These are phyloP conservation scores for Microascus cirrosus DNA, from an alignment of 2,329 filamentous ascomycete genomes.

Conservation along the genomic window DNA sequence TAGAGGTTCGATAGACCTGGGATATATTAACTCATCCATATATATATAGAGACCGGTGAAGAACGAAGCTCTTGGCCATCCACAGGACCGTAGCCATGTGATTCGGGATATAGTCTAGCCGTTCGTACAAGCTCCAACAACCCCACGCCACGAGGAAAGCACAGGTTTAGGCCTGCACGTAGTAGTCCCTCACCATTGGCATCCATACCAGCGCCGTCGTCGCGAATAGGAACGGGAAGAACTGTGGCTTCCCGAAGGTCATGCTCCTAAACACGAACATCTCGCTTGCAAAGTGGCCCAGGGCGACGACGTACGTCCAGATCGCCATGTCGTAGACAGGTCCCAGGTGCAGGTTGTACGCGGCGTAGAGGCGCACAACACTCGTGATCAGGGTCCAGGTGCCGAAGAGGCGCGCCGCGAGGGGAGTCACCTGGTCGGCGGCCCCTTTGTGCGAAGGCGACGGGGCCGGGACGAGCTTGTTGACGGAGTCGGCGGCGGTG, in stretches of 20 bases:
- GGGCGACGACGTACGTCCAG: conserved; percentile 71
- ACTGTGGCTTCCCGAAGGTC: conserved; percentile 45
- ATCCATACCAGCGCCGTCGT: conserved; percentile 47
- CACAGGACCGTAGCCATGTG: background rate
- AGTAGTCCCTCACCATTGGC: conserved; percentile 56
- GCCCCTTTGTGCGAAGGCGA: conserved; percentile 29
- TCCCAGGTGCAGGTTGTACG: conserved; percentile 65
- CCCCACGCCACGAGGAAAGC: background rate
- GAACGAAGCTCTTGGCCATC: background rate
- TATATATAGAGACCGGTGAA: background rate
- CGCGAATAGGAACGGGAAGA: conserved; percentile 43
- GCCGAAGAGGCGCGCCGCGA: conserved; percentile 71
- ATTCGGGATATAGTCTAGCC: background rate
- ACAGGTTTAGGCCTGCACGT: conserved; percentile 37
- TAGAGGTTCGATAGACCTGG: conserved; percentile 15
- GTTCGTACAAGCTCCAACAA: background rate
- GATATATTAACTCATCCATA: no score
- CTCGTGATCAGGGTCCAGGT: conserved; percentile 77
- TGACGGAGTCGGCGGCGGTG: conserved; percentile 40
- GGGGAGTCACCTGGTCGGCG: conserved; percentile 55
- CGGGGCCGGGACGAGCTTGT: conserved; percentile 37
- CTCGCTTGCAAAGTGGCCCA: conserved; percentile 70
- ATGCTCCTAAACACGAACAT: conserved; percentile 70
- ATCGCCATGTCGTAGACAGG: conserved; percentile 70
- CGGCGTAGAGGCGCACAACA: conserved; percentile 70